Conservation (phyloP, 2,329 filamentous ascomycete genomes). For the Bertia moriformis region DNA sequence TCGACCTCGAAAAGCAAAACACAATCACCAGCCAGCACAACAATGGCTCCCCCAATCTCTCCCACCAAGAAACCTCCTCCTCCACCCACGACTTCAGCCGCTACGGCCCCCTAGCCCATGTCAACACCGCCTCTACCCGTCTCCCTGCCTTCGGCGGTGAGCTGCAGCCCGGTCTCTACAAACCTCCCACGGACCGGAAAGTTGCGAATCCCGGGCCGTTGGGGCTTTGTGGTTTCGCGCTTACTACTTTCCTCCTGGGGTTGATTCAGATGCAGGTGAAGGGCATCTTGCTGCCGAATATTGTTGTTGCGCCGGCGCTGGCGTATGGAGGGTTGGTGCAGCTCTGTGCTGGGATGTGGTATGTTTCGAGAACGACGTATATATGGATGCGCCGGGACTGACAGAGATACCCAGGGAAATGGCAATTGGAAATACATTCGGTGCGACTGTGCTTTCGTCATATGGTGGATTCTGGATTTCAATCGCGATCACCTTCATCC, state of each 20-base stretch:
- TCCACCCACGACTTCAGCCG: too few relatives aligned
- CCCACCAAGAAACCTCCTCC: too few relatives aligned
- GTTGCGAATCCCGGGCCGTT: not conserved
- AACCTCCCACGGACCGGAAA: too few relatives aligned
- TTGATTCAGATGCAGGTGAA: not conserved
- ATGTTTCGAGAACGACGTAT: too few relatives aligned
- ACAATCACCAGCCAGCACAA: too few relatives aligned
- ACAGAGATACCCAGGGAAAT: not conserved
- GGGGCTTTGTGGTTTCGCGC: not conserved
- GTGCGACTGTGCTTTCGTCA: not conserved
- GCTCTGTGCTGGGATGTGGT: not conserved
- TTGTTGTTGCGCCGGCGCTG: not conserved
- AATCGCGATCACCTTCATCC: too few relatives aligned
- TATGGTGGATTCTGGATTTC: not conserved
- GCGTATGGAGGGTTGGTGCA: not conserved
- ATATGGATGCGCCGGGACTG: not conserved
- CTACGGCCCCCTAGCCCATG: conserved; percentile 22
- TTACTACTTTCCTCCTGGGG: not conserved
- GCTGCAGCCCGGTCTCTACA: too few relatives aligned
- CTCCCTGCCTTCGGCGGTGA: too few relatives aligned
- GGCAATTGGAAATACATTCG: not conserved
- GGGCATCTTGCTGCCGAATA: not conserved
- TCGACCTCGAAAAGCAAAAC: too few relatives aligned
- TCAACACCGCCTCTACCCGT: conserved; percentile 16
- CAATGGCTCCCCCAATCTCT: too few relatives aligned